Base-by-base conservation (phyloP, 805 yeast genomes). In the Metschnikowia drakensbergensis region DNA sequence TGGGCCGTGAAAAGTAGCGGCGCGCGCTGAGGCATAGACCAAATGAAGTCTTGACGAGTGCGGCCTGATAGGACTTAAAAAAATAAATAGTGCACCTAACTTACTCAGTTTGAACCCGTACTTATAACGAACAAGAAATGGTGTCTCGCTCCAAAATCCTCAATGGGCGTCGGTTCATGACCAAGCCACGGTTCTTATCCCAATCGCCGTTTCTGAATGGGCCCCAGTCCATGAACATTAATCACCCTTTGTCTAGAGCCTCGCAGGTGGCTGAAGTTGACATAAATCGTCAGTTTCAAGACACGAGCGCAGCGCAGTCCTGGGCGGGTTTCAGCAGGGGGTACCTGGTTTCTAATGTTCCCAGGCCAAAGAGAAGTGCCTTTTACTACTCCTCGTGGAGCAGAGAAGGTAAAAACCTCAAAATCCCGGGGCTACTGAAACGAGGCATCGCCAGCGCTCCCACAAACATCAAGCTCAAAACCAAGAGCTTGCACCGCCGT, bases 311-410 rank as follows among this genome's bases (percentile, higher is more conserved):
- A 29, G 54, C 64, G 28, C 45, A 52, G 43, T 49, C 58, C 13
- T 55, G 66, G 45, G 59, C 55, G 31, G 61, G 63, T 47, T 67
- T 62, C 50, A 74, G 76, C 51, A 68, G 65, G 10, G 51, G 50
- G 5, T 28, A 35, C 11, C 23, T 37, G 23, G 77, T 80, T 57
- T 83, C 84, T 1, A 69, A 69, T 54, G 76, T 80, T 44, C 83
- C 84, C 3, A 67, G 83, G 49, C 83, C 85, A 5, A 80, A 77
- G 61, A 63, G 83, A 53, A 76, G 74, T 45, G 75, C 74, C 0
- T 68, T 78, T 40, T 79, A 79, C 60, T 79, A 79, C 62, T 72
- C 76, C 42, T 64, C 73, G 22, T 74, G 78, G 65, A 61, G 71
- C 50, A 59, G 59, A 30, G 47, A 48, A 22, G 47, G 53, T 30